Base-by-base conservation (phyloP, 805 yeast species). In the Saitoella complicata region DNA sequence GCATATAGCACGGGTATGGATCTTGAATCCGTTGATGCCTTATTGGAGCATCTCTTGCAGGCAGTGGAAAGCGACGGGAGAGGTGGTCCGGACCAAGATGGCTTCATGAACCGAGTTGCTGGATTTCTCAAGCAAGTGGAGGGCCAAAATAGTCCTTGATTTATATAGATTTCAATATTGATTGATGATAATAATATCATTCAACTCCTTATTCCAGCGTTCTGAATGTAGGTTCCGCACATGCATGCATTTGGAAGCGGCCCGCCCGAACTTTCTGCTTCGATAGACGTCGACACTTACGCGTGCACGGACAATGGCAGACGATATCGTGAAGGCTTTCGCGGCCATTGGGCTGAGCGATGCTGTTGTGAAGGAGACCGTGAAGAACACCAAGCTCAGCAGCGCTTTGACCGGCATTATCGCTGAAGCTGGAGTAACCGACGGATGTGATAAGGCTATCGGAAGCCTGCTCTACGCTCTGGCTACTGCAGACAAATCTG, bases 1-100 rank as follows among this genome's bases (percentile, higher is more conserved):
- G 76, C 94, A 31, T 67, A 85, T 43, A 87, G 97, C 65, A 81
- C 95, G 3, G 91, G 91, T 30, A 88, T 85, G 31, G 86, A 77
- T 40, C 82, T 80, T 44, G 73, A 72, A 44, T 79, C 77, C 50
- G 93, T 91, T 32, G 94, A 84, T 58, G 73, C 70, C 44, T 70
- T 91, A 53, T 68, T 88, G 42, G 91, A 83, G 51, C 94, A 88
- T 4, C 68, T 88, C 42, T 74, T 91, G 32, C 81, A 79, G 55
- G 95, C 95, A 12, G 95, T 88, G 5, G 94, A 87, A 50, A 80
- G 88, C 49, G 87, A 80, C 57, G 43, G 38, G 7, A 34, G 34
- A 7, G 38, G 12, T 10, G 43, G 43, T 12, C 21, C 21, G 21
- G 80, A 83, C 1, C 80, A 73, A 49, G 79, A 74, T 48, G 73